Conservation (phyloP, 108 stramenopile genomes). For the Skeletonema costatum region DNA sequence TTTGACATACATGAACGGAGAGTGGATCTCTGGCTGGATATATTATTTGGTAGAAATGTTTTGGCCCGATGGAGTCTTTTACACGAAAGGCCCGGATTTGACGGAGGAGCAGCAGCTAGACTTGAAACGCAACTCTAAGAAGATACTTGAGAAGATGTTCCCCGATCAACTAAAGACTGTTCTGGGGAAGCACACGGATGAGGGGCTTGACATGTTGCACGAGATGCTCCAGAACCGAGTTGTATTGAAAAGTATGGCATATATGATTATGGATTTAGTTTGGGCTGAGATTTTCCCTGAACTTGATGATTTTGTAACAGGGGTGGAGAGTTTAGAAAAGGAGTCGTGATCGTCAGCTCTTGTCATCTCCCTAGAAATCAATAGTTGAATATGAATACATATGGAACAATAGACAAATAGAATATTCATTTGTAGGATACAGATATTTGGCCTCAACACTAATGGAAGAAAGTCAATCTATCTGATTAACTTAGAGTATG, state of each 20-base stretch:
- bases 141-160: slow-evolving; percentile 59
- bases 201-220: slow-evolving; percentile 78
- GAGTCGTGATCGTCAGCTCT: slow-evolving; percentile 13
- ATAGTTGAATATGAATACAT: too few relatives aligned
- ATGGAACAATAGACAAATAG: too few relatives aligned
- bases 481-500: too few relatives aligned
- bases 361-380: too few relatives aligned
- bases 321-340: slow-evolving; percentile 62
- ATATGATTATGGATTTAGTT: slow-evolving; percentile 84
- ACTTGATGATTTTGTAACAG: slow-evolving; percentile 75
- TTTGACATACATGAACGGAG: slow-evolving; percentile 65
- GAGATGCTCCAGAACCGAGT: slow-evolving; percentile 89
- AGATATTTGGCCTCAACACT: too few relatives aligned
- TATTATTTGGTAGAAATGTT: slow-evolving; percentile 62
- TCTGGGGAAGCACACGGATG: slow-evolving; percentile 73
- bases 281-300: slow-evolving; percentile 86
- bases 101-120: slow-evolving; percentile 52
- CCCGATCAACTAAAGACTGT: slow-evolving; percentile 77
- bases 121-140: slow-evolving; percentile 45
- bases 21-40: slow-evolving; percentile 68
- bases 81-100: slow-evolving; percentile 44
- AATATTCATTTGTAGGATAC: too few relatives aligned
- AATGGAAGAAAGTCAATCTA: too few relatives aligned
- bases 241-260: slow-evolving; percentile 82
- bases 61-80: slow-evolving; percentile 87